A percentile compares a stretch with the other conserved stretches of the same genome.
Conservation (phyloP, 176 grass and related monocot genomes). For the Tillandsia fasciculata region DNA sequence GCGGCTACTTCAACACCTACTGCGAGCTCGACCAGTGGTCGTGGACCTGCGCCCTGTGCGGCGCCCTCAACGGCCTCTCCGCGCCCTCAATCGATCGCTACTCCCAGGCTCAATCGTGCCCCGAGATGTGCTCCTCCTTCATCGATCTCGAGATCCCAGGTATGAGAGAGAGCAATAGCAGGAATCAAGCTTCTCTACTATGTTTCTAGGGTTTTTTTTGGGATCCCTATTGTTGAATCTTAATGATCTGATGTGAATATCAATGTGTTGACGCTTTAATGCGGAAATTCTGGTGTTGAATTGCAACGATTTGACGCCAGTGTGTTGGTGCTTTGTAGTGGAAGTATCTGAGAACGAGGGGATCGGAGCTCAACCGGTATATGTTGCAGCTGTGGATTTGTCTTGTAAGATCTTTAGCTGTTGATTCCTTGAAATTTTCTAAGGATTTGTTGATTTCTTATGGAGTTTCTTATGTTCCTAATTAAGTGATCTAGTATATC, state of each 20-base stretch:
- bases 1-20: slow-evolving; percentile 56
- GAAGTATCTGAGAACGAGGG: slow-evolving; percentile 38
- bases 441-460: neutral
- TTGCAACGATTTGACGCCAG: neutral
- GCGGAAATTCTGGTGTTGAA: slow-evolving; percentile 25
- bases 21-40: slow-evolving; percentile 86
- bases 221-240: neutral
- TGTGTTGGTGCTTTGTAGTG: slow-evolving; percentile 27
- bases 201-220: neutral
- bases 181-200: neutral
- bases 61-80: slow-evolving; percentile 59
- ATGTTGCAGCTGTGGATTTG: slow-evolving; percentile 89
- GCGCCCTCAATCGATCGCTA: slow-evolving; percentile 36
- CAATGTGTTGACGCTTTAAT: slow-evolving; percentile 16
- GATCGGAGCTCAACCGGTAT: slow-evolving; percentile 60
- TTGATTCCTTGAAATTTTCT: neutral
- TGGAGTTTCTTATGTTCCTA: too few relatives aligned
- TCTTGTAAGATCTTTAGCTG: slow-evolving; percentile 45
- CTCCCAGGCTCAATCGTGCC: slow-evolving; percentile 38
- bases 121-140: slow-evolving; percentile 70
- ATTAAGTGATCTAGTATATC: too few relatives aligned
- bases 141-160: slow-evolving; percentile 83
- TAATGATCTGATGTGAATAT: too few relatives aligned
- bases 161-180: neutral
- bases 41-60: slow-evolving; percentile 74